A percentile compares a stretch with the other conserved stretches of the same genome.
phyloP scores from a whole-genome alignment of 2,329 filamentous ascomycete genomes.

The Amylocarpus encephaloides region DNA sequence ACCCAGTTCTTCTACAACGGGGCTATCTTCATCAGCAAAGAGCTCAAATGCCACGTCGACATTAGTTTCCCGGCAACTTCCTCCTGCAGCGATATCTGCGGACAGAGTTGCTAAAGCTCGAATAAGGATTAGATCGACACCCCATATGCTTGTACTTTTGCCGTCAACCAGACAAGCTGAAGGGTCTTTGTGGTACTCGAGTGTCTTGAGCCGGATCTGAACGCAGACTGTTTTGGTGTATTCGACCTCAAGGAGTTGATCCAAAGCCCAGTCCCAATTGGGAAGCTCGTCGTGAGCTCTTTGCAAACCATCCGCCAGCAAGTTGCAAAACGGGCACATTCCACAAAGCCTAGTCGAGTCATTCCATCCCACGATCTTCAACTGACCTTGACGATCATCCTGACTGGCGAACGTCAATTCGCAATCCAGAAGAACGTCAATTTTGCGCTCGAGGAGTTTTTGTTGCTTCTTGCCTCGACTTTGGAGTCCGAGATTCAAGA shows the following conservation, averaged over 20 bases:
- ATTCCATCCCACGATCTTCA: neutral
- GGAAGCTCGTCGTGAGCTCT: neutral
- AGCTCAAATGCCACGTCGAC: conserved; percentile 10
- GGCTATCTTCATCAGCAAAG: conserved; percentile 7
- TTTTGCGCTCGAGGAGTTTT: neutral
- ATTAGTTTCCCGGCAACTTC: neutral
- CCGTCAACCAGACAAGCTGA: neutral
- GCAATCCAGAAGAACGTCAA: neutral
- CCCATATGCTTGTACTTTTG: neutral
- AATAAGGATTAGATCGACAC: neutral
- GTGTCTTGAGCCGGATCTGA: neutral
- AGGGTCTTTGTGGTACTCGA: conserved; percentile 3
- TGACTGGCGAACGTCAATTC: neutral
- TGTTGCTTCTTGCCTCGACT: neutral
- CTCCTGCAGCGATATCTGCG: neutral
- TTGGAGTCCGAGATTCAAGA: neutral
- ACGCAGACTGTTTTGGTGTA: neutral
- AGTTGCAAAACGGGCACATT: neutral
- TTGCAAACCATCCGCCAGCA: neutral
- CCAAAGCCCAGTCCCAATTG: neutral
- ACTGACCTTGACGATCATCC: neutral
- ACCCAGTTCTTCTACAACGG: neutral
- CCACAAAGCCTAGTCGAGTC: neutral
- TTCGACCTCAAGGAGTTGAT: neutral
- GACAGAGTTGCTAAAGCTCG: neutral